These are phyloP conservation scores for Auricularia cornea DNA, from an alignment of 768 basidiomycete species.

Conservation along the genomic window DNA sequence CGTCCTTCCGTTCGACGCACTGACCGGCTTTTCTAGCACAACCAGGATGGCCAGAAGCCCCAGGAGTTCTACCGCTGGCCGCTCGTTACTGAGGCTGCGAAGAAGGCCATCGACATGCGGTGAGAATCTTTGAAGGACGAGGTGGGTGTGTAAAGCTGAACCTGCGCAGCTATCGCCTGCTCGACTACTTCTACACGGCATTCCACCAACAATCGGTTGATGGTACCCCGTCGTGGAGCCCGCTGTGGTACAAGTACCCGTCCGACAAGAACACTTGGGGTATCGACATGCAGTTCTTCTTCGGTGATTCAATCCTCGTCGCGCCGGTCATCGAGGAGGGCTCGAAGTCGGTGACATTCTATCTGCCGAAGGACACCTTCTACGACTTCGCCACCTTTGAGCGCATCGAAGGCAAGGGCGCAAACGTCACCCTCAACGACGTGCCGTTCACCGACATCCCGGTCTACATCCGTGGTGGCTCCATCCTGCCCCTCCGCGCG, in stretches of 20 bases:
- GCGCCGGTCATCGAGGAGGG: slow-evolving; percentile 59
- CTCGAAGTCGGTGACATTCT: slow-evolving; percentile 48
- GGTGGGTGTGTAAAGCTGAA: not conserved
- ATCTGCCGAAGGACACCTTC: slow-evolving; percentile 57
- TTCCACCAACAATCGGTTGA: slow-evolving; percentile 50
- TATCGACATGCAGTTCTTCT: slow-evolving; percentile 65
- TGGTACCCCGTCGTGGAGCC: slow-evolving; percentile 57
- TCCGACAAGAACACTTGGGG: slow-evolving; percentile 48
- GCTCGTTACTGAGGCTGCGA: slow-evolving; percentile 47
- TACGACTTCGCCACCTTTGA: slow-evolving; percentile 52
- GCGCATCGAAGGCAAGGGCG: slow-evolving; percentile 40
- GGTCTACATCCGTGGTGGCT: slow-evolving; percentile 52
- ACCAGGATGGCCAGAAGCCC: slow-evolving; percentile 9
- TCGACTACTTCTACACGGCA: slow-evolving; percentile 67
- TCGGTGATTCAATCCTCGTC: slow-evolving; percentile 56
- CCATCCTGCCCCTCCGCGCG: slow-evolving; percentile 47
- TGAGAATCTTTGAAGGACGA: slow-evolving; percentile 19
- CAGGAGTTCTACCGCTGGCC: slow-evolving; percentile 69
- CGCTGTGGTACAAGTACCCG: slow-evolving; percentile 62
- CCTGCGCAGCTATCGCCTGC: slow-evolving; percentile 29
- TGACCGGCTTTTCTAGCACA: not conserved
- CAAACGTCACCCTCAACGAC: slow-evolving; percentile 21
- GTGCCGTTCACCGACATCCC: slow-evolving; percentile 53
- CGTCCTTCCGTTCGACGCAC: not conserved
- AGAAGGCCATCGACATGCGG: slow-evolving; percentile 53